A percentile compares a stretch with the other conserved stretches of the same genome.
Evolutionary conservation across 1,139 yeast genomes (phyloP).

Genomic region (Yamadazyma pseudoaaseri): DNA sequence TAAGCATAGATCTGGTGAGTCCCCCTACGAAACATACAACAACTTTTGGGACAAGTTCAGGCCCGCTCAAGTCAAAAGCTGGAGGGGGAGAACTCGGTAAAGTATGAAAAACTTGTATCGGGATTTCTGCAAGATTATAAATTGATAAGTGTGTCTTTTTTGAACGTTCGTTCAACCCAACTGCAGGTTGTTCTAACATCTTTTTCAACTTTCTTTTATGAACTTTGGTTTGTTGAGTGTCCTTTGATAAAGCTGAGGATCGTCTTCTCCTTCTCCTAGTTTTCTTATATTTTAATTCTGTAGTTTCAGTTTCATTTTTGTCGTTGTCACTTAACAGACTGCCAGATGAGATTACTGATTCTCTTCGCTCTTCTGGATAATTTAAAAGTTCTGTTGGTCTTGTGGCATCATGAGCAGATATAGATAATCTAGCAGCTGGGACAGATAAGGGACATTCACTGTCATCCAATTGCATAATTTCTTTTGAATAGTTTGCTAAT

Average conservation of each 20-base stretch:
- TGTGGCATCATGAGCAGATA: slow-evolving; percentile 4
- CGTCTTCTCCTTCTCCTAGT: slow-evolving; percentile 39
- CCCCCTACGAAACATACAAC: slow-evolving; percentile 73
- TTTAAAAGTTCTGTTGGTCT: slow-evolving; percentile 1
- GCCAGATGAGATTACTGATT: slow-evolving; percentile 26
- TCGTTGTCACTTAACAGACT: slow-evolving; percentile 5
- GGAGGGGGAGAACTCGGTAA: not conserved
- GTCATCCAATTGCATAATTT: too few relatives aligned
- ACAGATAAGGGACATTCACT: slow-evolving; percentile 5
- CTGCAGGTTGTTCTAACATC: slow-evolving; percentile 15
- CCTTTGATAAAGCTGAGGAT: slow-evolving; percentile 32
- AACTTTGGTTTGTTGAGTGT: slow-evolving; percentile 16
- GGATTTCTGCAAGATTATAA: slow-evolving; percentile 51
- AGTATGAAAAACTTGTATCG: slow-evolving; percentile 41
- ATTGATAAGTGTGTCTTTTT: slow-evolving; percentile 26
- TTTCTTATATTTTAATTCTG: too few relatives aligned
- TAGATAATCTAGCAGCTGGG: slow-evolving; percentile 9
- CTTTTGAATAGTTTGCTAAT: too few relatives aligned
- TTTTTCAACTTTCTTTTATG: slow-evolving; percentile 37
- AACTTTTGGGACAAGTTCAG: slow-evolving; percentile 46
- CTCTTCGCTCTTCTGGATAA: slow-evolving; percentile 15
- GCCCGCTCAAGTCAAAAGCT: slow-evolving; percentile 28
- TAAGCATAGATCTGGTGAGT: slow-evolving; percentile 35
- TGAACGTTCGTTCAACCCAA: not conserved
- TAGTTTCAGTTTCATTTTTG: too few relatives aligned